These are phyloP conservation scores for Aspergillus luchuensis DNA, from an alignment of 2,329 filamentous ascomycete species.

Conservation along the genomic window DNA sequence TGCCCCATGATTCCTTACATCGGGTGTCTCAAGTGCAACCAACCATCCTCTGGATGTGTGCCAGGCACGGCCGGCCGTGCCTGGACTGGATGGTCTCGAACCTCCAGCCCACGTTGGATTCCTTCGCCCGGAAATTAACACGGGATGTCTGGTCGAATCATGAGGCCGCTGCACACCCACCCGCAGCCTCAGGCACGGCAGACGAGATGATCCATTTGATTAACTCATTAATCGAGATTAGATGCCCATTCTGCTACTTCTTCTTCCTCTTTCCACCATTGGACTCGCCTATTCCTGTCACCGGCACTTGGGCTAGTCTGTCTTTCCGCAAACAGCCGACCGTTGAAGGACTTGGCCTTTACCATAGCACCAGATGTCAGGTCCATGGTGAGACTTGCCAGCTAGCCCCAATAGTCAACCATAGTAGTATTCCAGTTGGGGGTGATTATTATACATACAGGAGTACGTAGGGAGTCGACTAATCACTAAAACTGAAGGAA, in stretches of 20 bases:
- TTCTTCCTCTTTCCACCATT: not conserved
- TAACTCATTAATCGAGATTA: constrained; percentile 7
- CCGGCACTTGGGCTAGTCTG: not conserved
- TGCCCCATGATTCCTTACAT: constrained; percentile 3
- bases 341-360: not conserved
- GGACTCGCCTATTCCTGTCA: not conserved
- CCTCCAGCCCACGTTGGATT: constrained; percentile 10
- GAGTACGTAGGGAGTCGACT: not conserved
- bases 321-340: not conserved
- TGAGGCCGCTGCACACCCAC: not conserved
- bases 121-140: constrained; percentile 11
- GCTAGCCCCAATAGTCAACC: too few relatives aligned
- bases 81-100: constrained; percentile 6
- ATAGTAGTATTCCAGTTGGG: not conserved
- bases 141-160: constrained; percentile 4
- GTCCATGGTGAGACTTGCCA: too few relatives aligned
- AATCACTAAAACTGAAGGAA: not conserved
- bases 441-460: not conserved
- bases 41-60: not conserved
- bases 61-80: constrained; percentile 2
- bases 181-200: constrained; percentile 1
- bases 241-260: not conserved
- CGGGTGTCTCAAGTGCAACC: not conserved
- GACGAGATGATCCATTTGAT: constrained; percentile 1
- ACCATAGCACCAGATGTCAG: not conserved